phyloP scores from a whole-genome alignment of 2,329 filamentous ascomycete genomes.

The Trichoderma afroharzianum region DNA sequence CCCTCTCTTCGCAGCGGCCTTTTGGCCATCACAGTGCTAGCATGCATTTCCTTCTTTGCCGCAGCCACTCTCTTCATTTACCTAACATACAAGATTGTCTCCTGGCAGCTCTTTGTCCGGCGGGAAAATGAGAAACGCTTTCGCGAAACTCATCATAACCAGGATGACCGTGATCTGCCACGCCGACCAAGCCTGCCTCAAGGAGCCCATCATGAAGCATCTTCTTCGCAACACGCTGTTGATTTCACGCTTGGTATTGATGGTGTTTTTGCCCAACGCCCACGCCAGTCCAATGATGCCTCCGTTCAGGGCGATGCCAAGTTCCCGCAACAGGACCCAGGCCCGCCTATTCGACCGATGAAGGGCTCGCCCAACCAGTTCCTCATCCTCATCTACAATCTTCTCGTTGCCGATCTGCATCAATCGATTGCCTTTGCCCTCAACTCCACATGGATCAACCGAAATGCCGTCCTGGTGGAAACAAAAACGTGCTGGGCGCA shows the following conservation, averaged over 20 bases:
- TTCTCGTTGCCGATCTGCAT: constrained; percentile 64
- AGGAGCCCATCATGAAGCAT: not conserved
- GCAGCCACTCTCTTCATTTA: constrained; percentile 31
- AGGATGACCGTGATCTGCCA: constrained; percentile 8
- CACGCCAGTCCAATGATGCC: not conserved
- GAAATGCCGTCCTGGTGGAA: constrained; percentile 51
- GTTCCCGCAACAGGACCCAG: not conserved
- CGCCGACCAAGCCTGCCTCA: constrained; percentile 11
- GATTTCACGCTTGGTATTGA: constrained; percentile 38
- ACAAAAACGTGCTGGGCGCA: constrained; percentile 57
- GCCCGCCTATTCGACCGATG: constrained; percentile 19
- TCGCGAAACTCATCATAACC: not conserved
- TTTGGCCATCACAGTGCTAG: constrained; percentile 29
- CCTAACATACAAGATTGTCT: constrained; percentile 29
- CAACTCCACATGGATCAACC: constrained; percentile 55
- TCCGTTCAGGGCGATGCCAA: not conserved
- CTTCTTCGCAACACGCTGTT: constrained; percentile 24
- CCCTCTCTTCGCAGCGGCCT: constrained; percentile 27
- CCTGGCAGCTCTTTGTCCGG: constrained; percentile 28
- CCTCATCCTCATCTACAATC: constrained; percentile 65
- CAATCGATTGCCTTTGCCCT: constrained; percentile 62
- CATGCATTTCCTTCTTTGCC: constrained; percentile 31
- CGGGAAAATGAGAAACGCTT: not conserved
- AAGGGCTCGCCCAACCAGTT: constrained; percentile 58
- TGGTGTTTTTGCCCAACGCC: constrained; percentile 28